phyloP scores from a whole-genome alignment of 768 basidiomycete genomes.

The Hemileccinum impolitum region DNA sequence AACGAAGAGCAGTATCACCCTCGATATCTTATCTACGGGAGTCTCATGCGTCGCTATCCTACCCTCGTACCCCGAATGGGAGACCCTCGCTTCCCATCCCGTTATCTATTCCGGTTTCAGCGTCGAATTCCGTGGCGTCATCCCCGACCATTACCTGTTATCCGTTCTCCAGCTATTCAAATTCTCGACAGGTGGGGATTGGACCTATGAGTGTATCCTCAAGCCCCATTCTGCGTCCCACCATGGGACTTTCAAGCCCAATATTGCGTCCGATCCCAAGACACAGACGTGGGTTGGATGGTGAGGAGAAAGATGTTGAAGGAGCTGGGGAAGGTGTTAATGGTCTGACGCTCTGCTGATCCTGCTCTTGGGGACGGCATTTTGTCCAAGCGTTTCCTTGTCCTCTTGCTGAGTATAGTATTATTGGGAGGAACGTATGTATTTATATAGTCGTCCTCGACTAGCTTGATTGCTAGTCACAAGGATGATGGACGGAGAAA shows the following conservation, averaged over 20 bases:
- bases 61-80: slow-evolving; percentile 45
- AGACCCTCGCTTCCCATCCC: slow-evolving; percentile 68
- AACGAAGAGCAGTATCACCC: slow-evolving; percentile 81
- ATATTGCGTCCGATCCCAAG: slow-evolving; percentile 68
- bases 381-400: too few relatives aligned
- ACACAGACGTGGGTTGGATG: slow-evolving; percentile 45
- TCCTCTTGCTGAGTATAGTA: not conserved
- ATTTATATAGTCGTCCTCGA: too few relatives aligned
- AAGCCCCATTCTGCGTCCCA: slow-evolving; percentile 71
- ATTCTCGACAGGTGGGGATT: slow-evolving; percentile 30
- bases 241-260: slow-evolving; percentile 72
- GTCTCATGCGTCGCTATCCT: slow-evolving; percentile 47
- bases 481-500: too few relatives aligned
- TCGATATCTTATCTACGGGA: slow-evolving; percentile 69
- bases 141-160: slow-evolving; percentile 66
- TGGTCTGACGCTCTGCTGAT: slow-evolving; percentile 45
- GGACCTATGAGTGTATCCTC: slow-evolving; percentile 57
- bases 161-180: slow-evolving; percentile 41
- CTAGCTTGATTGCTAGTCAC: too few relatives aligned
- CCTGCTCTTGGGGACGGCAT: not conserved
- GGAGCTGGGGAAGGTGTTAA: slow-evolving; percentile 78
- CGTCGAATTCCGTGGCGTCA: slow-evolving; percentile 61
- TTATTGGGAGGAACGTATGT: not conserved
- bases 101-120: slow-evolving; percentile 54
- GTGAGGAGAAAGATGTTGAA: slow-evolving; percentile 69